Base-by-base conservation (phyloP, 202 grass and related monocot genomes). In the Setaria viridis region DNA sequence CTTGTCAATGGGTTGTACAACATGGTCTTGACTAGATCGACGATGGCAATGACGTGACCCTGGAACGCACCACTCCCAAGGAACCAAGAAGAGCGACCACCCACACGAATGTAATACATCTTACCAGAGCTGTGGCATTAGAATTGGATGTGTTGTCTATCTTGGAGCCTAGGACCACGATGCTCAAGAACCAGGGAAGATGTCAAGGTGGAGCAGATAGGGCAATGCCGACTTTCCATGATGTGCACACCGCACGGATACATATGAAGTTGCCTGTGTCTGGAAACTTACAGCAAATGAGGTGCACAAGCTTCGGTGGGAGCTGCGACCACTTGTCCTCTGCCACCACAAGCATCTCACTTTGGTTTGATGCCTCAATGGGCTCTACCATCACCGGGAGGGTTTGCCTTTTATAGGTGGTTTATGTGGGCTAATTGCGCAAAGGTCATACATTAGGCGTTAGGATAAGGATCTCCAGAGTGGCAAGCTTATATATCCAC, bases 231-330 rank as follows among this genome's bases (percentile, higher is more conserved):
- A 10, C 70, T n/a, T 54, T 68, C 89, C 89, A 91, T 29, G 72
- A 42, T 1, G 39, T 85, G 82, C 89, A 91, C 12, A 88, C 70
- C 2, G 70, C 67, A 8, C 76, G 85, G 54, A 91, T 88, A 25
- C 62, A 54, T 50, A 88, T 32, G 48, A 78, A 81, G 62, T 88
- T 76, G 32, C 53, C 79, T 16, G 43, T 25, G 47, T 84, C 68
- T 29, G 49, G 67, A 17, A 88, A 41, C 34, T 63, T 76, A 9
- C 12, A 62, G 74, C 9, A 68, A 11, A 91, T 30, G 20, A 81
- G 68, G 21, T 32, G 58, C 42, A 88, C 41, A 6, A 91, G 75
- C 49, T 91, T 85, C 19, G 41, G 34, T 1, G 58, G 79, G 34
- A 88, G 63, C 20, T 56, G 46, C 34, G 85, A 14, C 80, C 85